phyloP scores from a whole-genome alignment of 1,284 basidiomycete genomes.

The Cutaneotrichosporon curvatum region DNA sequence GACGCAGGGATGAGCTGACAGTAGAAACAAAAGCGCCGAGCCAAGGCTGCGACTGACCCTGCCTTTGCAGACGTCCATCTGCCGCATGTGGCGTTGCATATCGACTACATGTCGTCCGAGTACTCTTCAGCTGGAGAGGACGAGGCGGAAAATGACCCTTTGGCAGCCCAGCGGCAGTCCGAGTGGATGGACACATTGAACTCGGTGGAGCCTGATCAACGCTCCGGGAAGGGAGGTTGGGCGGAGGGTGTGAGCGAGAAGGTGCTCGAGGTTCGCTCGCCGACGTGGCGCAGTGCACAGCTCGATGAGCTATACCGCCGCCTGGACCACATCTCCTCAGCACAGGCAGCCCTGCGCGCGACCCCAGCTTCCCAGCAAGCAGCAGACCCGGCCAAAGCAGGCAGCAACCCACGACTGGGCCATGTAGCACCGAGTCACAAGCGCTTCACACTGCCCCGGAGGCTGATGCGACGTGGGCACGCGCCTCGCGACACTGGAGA shows the following conservation, averaged over 20 bases:
- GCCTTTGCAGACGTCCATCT: slow-evolving; percentile 17
- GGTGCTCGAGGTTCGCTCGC: slow-evolving; percentile 62
- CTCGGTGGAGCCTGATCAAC: slow-evolving; percentile 1
- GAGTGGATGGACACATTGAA: slow-evolving; percentile 11
- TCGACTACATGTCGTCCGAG: slow-evolving; percentile 47
- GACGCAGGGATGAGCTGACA: neutral
- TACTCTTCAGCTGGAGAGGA: slow-evolving; percentile 43
- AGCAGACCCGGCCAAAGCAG: neutral
- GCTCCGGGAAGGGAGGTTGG: slow-evolving; percentile 61
- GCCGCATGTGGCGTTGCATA: slow-evolving; percentile 29
- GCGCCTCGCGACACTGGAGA: slow-evolving; percentile 22
- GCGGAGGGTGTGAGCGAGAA: slow-evolving; percentile 52
- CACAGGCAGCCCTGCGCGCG: slow-evolving; percentile 19
- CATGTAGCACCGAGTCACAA: slow-evolving; percentile 32
- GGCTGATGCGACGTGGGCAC: slow-evolving; percentile 21
- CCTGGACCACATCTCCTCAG: slow-evolving; percentile 27
- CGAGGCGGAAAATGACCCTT: slow-evolving; percentile 13
- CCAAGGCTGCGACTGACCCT: slow-evolving; percentile 29
- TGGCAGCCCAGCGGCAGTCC: slow-evolving; percentile 3
- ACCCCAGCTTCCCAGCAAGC: slow-evolving; percentile 12
- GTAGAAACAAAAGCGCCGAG: slow-evolving; percentile 44
- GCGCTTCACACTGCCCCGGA: slow-evolving; percentile 20
- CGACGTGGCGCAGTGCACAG: slow-evolving; percentile 37
- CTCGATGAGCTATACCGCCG: slow-evolving; percentile 33
- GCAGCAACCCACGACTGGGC: slow-evolving; percentile 15